Base-by-base conservation (phyloP, 2,329 filamentous ascomycete species). In the Dothidotthia symphoricarpi region DNA sequence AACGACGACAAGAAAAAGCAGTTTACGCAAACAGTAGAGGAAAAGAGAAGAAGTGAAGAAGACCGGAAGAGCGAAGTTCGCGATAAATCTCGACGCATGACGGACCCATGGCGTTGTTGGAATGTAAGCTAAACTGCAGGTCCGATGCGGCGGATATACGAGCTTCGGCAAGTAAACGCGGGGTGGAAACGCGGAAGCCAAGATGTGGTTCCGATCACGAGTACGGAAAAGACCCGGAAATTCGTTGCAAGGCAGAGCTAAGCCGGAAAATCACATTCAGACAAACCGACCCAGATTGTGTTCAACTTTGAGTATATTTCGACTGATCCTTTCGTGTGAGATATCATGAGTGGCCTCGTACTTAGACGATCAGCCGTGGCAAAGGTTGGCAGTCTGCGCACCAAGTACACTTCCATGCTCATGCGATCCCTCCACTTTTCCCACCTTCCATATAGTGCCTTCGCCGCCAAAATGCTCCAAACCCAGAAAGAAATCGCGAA, bases 101-200 rank as follows among this genome's bases (percentile, higher is more conserved):
- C 33, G 39, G 38, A 34, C 42, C 45, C 57, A 61, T 58, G 47
- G 40, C 28, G 29, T 34, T 39, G 19, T 49, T 46, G 43, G 42
- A 34, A 28, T 43, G 45, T 39, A 37, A 45, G 45, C 51, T 53
- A 51, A 53, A 47, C 45, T 51, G 42, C 43, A 55, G 53, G 41
- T 58, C 49, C 53, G 45, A 53, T 43, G 49, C 43, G 41, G 11
- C 25, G 12, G 12, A 4, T 12, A 6, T 17, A 48, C 43, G 44
- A 59, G 55, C 50, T 59, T 64, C 62, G 62, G 61, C 62, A 66
- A 59, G 49, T 63, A 52, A 57, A 33, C 49, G 53, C 53, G 53
- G 53, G 50, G 51, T 39, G 49, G 43, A 49, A 39, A 43, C 44
- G 41, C 33, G 17, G 45, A 51, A 55, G 57, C 42, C 52, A 62